Evolutionary conservation across 768 basidiomycete genomes (phyloP).

Genomic region (Hygrophoropsis aurantiaca): DNA sequence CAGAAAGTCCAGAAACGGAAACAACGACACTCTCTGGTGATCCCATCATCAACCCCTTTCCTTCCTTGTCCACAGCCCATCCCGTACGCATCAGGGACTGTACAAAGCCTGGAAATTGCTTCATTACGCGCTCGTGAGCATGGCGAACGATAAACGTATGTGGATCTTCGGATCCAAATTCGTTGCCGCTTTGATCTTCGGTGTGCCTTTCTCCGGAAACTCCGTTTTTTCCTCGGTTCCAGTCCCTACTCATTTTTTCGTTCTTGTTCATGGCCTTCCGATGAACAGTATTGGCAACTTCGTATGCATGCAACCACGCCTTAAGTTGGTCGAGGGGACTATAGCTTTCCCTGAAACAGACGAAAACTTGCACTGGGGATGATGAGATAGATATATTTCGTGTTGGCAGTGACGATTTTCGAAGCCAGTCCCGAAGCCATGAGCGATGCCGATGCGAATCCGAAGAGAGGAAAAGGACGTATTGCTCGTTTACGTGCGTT

Average conservation of each 20-base stretch:
- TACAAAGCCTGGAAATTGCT: slow-evolving; percentile 17
- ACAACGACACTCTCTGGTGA: slow-evolving; percentile 22
- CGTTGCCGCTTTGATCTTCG: too few relatives aligned
- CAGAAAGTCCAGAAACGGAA: too few relatives aligned
- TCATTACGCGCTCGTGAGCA: slow-evolving; percentile 11
- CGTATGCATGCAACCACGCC: slow-evolving; percentile 45
- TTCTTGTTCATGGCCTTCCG: too few relatives aligned
- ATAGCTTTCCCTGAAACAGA: slow-evolving; percentile 54
- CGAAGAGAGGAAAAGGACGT: slow-evolving; percentile 53
- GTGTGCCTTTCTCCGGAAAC: too few relatives aligned
- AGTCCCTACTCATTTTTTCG: too few relatives aligned
- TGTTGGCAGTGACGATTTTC: too few relatives aligned
- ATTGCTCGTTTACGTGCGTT: too few relatives aligned
- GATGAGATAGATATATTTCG: not conserved
- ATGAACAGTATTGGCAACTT: slow-evolving; percentile 12
- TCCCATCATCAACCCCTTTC: slow-evolving; percentile 31
- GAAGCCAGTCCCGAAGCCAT: not conserved
- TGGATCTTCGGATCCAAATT: not conserved
- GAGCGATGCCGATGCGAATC: too few relatives aligned
- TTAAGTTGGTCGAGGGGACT: slow-evolving; percentile 48
- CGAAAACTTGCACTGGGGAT: slow-evolving; percentile 32
- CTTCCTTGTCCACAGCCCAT: slow-evolving; percentile 38
- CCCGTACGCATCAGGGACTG: slow-evolving; percentile 23
- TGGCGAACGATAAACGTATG: slow-evolving; percentile 8
- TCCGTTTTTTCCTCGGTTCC: too few relatives aligned